Percentiles rank a stretch among this genome's conserved stretches.
Evolutionary conservation across 2,329 filamentous ascomycete genomes (phyloP).

Genomic region (Aureobasidium sp.): DNA sequence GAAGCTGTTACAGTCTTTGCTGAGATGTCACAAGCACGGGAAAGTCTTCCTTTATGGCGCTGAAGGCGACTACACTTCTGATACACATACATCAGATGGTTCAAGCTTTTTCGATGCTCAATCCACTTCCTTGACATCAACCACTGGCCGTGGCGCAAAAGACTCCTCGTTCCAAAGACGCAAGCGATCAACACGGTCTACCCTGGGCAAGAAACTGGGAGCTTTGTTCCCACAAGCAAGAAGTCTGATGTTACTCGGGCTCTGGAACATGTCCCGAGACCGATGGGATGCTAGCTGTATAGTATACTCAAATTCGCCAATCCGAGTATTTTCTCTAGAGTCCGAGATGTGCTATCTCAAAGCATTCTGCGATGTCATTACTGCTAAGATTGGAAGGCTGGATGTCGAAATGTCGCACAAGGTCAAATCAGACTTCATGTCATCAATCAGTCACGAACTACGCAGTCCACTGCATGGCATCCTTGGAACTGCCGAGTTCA

Average conservation of each 20-base stretch:
- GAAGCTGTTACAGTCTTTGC: constrained; percentile 16
- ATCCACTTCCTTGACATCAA: not conserved
- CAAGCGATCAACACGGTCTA: not conserved
- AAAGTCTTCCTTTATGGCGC: constrained; percentile 27
- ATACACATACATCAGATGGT: constrained; percentile 2
- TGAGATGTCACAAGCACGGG: constrained; percentile 25
- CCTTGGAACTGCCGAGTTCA: constrained; percentile 38
- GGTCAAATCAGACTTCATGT: constrained; percentile 45
- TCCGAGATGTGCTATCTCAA: constrained; percentile 33
- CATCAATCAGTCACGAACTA: constrained; percentile 44
- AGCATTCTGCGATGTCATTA: constrained; percentile 35
- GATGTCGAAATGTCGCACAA: constrained; percentile 33
- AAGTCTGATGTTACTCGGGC: constrained; percentile 41
- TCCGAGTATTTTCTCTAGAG: constrained; percentile 33
- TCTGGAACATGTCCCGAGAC: constrained; percentile 40
- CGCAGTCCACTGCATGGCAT: constrained; percentile 40
- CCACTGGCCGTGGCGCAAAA: not conserved
- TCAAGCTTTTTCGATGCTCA: not conserved
- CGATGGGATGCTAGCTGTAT: constrained; percentile 36
- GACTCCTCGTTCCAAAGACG: not conserved
- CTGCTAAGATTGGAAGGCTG: constrained; percentile 32
- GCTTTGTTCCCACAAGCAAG: constrained; percentile 32
- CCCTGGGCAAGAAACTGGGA: constrained; percentile 2
- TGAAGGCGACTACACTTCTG: constrained; percentile 14
- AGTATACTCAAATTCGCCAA: constrained; percentile 37